Base-by-base conservation (phyloP, 169 alveolate species). In the Plasmodium cynomolgi region DNA sequence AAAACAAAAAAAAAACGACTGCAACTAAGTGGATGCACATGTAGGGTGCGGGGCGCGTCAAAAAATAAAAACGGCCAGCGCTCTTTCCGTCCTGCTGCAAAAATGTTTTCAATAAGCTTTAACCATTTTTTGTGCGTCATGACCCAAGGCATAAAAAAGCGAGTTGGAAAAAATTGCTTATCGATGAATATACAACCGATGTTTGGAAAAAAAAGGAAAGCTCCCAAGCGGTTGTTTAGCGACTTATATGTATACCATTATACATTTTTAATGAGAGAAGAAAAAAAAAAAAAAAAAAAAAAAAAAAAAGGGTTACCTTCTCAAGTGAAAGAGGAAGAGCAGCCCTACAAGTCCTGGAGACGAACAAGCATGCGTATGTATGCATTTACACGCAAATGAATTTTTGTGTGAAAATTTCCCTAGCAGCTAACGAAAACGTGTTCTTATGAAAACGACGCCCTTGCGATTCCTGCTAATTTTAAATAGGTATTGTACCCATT, bases 361-460 rank as follows among this genome's bases (percentile, higher is more conserved):
- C 37, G 37, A 20, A 8, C 41, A 29, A 68, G 3, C 37, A 23
- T 9, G 37, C 77, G 41, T 20, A 23, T 29, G 11, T 26, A 68
- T 79, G 74, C 71, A 41, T 34, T 5, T 80, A 37, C 58, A 80
- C 31, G 58, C 34, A 77, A 83, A 50, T 11, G n/a, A 13, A 6
- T 44, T 81, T 81, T 11, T 29, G 5, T 54, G 88, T 13, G 13
- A 50, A 3, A 50, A 68, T 23, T 68, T 34, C 77, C 77, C 62
- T 7, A n/a, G 23, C 11, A 84, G 68, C 23, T 23, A 39, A 44
- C 44, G 31, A 71, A 41, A 26, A 74, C 84, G 37, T 68, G 39
- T 9, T 26, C 41, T n/a, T 34, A 84, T 84, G 92, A 84, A 20
- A 71, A 84, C 68, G 58, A 72, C 33, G 56, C 33, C 84, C 34